These are phyloP conservation scores for Trichophyton equinum DNA, from an alignment of 2,329 filamentous ascomycete species.

Conservation along the genomic window DNA sequence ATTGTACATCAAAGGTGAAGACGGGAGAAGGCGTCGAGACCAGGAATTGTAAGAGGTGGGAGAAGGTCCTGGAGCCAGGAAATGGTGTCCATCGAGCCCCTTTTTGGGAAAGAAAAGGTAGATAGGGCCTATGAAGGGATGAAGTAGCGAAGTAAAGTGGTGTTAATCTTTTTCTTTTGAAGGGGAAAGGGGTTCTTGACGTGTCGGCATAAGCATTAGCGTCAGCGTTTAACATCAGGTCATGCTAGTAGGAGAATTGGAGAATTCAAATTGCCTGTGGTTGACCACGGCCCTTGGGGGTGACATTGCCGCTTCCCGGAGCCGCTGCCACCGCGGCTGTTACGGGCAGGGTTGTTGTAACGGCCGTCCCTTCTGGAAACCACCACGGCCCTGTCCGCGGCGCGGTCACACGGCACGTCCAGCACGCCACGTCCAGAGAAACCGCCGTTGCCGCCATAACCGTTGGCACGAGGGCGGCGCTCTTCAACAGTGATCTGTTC, in stretches of 20 bases:
- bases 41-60: too few species aligned
- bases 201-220: not conserved
- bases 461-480: conserved; percentile 62
- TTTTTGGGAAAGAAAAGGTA: not conserved
- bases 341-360: conserved; percentile 42
- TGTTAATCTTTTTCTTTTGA: not conserved
- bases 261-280: conserved; percentile 1
- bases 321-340: conserved; percentile 42
- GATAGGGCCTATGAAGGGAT: not conserved
- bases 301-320: conserved; percentile 50
- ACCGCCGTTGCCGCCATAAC: conserved; percentile 55
- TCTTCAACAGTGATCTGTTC: conserved; percentile 80
- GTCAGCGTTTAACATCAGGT: not conserved
- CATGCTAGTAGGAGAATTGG: not conserved
- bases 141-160: not conserved
- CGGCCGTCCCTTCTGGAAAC: conserved; percentile 59
- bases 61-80: not conserved
- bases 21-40: too few species aligned
- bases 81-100: not conserved
- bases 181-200: not conserved
- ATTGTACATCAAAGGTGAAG: conserved; percentile 3
- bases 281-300: conserved; percentile 31
- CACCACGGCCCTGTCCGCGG: conserved; percentile 53
- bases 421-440: conserved; percentile 48
- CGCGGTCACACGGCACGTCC: conserved; percentile 55